These are phyloP conservation scores for Aureobasidium musti DNA, from an alignment of 2,329 filamentous ascomycete genomes.

Conservation along the genomic window DNA sequence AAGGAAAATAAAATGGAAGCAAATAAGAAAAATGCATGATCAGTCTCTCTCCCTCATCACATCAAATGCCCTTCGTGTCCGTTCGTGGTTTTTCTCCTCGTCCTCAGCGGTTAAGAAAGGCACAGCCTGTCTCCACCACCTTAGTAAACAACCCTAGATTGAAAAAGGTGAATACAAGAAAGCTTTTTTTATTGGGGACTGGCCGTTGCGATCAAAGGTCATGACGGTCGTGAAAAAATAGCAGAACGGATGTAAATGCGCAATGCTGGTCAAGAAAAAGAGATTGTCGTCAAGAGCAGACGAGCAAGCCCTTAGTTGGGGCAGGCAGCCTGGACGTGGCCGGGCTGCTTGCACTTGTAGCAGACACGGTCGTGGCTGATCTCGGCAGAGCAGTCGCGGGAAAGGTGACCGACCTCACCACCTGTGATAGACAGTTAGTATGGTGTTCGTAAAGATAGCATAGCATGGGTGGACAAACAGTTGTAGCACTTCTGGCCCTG, in stretches of 20 bases:
- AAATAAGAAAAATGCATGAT: slow-evolving; percentile 16
- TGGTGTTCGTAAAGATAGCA: neutral
- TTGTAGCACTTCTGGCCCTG: slow-evolving; percentile 99
- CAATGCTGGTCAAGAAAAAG: slow-evolving; percentile 28
- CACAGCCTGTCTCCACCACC: slow-evolving; percentile 2
- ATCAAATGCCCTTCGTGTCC: slow-evolving; percentile 20
- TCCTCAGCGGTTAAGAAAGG: slow-evolving; percentile 15
- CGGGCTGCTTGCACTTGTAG: slow-evolving; percentile 90
- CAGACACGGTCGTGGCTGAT: slow-evolving; percentile 90
- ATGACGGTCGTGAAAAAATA: slow-evolving; percentile 27
- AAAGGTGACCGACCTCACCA: slow-evolving; percentile 89
- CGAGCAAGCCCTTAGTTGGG: slow-evolving; percentile 64
- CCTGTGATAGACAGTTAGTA: slow-evolving; percentile 48
- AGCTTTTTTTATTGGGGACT: slow-evolving; percentile 21
- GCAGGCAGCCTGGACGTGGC: slow-evolving; percentile 93
- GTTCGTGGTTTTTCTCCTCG: slow-evolving; percentile 13
- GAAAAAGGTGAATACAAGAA: slow-evolving; percentile 23
- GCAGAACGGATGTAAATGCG: slow-evolving; percentile 17
- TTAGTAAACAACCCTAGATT: slow-evolving; percentile 13
- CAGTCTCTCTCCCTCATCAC: slow-evolving; percentile 17
- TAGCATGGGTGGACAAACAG: slow-evolving; percentile 58
- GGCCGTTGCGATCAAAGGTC: slow-evolving; percentile 27
- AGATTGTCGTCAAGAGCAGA: slow-evolving; percentile 29
- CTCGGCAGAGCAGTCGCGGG: slow-evolving; percentile 93
- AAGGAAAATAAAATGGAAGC: slow-evolving; percentile 24